Evolutionary conservation across 2,329 filamentous ascomycete genomes (phyloP).

Genomic region (Penicillium sclerotigenum): DNA sequence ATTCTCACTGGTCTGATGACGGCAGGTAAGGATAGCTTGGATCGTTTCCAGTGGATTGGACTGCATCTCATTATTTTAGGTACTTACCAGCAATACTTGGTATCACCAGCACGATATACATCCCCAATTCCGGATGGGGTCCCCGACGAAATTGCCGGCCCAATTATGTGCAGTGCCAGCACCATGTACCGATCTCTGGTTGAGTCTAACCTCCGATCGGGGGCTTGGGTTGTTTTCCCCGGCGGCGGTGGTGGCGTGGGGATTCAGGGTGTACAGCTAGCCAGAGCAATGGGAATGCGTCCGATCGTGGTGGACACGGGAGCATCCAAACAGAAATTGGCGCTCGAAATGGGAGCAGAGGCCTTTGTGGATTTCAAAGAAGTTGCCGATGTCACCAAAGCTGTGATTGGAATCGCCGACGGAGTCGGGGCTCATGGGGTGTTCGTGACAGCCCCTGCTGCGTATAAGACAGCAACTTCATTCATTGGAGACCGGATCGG

Average conservation of each 20-base stretch:
- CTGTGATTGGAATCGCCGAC: constrained; percentile 47
- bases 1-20: constrained; percentile 44
- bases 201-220: constrained; percentile 49
- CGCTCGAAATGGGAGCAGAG: constrained; percentile 52
- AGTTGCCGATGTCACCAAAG: constrained; percentile 32
- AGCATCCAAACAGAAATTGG: constrained; percentile 46
- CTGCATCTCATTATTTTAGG: constrained; percentile 28
- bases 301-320: constrained; percentile 57
- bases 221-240: constrained; percentile 49
- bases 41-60: not conserved
- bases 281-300: constrained; percentile 55
- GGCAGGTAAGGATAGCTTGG: constrained; percentile 27
- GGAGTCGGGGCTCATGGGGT: constrained; percentile 49
- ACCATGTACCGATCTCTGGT: constrained; percentile 58
- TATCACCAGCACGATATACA: constrained; percentile 54
- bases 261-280: constrained; percentile 56
- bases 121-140: constrained; percentile 56
- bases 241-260: constrained; percentile 54
- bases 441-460: constrained; percentile 41
- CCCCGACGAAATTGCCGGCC: constrained; percentile 54
- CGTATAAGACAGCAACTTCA: constrained; percentile 43
- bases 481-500: constrained; percentile 45
- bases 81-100: constrained; percentile 60
- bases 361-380: constrained; percentile 56
- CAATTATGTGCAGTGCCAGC: constrained; percentile 58